Base-by-base conservation (phyloP, 2,329 filamentous ascomycete species). In the Ophiognomonia clavigignenti-juglandacearum region DNA sequence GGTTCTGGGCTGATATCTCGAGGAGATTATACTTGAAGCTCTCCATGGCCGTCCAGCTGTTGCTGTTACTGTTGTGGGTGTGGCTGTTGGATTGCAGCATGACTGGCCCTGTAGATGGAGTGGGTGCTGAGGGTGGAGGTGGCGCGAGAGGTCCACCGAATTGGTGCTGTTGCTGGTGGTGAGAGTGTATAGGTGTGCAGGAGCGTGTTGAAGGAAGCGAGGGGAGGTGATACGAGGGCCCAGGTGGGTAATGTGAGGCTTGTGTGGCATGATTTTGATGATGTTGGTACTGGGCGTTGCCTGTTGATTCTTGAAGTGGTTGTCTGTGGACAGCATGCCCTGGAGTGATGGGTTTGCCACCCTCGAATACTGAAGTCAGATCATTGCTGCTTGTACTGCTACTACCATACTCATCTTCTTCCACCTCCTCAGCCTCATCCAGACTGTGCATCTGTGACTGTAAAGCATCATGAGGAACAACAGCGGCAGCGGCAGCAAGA, bases 281-380 rank as follows among this genome's bases (percentile, higher is more conserved):
- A 45, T 57, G 61, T 48, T 64, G 61, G 44, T 64, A 58, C 57
- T 80, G 76, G 39, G 69, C 64, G 60, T 80, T 80, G 56, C 72
- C 71, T 11, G 69, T 74, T 18, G 73, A 70, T 56, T 80, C 76
- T 48, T 72, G 66, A 31, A 80, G 67, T 24, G 77, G 75, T 50
- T 71, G 64, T 50, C 72, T 58, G 52, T 56, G 46, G 27, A 24
- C 40, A 16, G 23, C 39, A 20, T 22, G 19, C 13, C 34, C 19
- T 19, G 18, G 31, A n/a, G n/a, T n/a, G n/a, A 29, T 35, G 23
- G 39, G 39, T 6, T 45, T 19, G 7, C 42, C 42, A 13, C 36
- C 39, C 22, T 51, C 42, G 8, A 49, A 48, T 6, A 42, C 11
- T 3, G 19, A n/a, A n/a, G n/a, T 29, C 20, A 40, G 22, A n/a